Percentiles rank a stretch among this genome's conserved stretches.
These are phyloP conservation scores for Rhinocladiella mackenziei DNA, from an alignment of 2,329 filamentous ascomycete genomes.

Conservation along the genomic window DNA sequence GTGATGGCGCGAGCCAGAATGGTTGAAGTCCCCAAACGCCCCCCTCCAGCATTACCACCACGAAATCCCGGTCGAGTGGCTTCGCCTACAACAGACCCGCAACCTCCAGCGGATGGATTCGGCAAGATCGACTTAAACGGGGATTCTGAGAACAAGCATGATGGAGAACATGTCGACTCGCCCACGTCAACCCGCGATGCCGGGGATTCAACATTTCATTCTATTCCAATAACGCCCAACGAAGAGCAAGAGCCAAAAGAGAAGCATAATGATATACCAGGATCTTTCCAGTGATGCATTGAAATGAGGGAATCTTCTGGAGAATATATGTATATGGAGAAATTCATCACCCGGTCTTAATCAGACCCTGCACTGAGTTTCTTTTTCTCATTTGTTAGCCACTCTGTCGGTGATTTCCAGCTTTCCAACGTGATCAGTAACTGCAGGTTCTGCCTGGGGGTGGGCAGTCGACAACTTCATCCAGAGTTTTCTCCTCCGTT, in stretches of 20 bases:
- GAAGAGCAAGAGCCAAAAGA: slow-evolving; percentile 15
- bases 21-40: slow-evolving; percentile 77
- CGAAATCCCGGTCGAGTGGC: slow-evolving; percentile 58
- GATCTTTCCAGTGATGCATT: slow-evolving; percentile 15
- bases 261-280: slow-evolving; percentile 16
- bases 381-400: too few relatives aligned
- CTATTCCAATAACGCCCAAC: slow-evolving; percentile 24
- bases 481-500: too few relatives aligned
- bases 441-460: too few relatives aligned
- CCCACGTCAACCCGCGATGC: slow-evolving; percentile 14
- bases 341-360: too few relatives aligned
- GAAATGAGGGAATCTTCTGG: not conserved
- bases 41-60: slow-evolving; percentile 71
- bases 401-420: too few relatives aligned
- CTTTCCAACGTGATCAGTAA: too few relatives aligned
- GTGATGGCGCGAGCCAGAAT: slow-evolving; percentile 72
- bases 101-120: slow-evolving; percentile 31
- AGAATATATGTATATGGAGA: too few relatives aligned
- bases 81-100: slow-evolving; percentile 28
- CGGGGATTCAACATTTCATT: slow-evolving; percentile 23
- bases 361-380: too few relatives aligned
- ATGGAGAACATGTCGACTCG: slow-evolving; percentile 8
- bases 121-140: slow-evolving; percentile 34
- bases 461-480: too few relatives aligned
- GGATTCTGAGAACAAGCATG: slow-evolving; percentile 22